Evolutionary conservation across 2,329 filamentous ascomycete species (phyloP), one percentile per base, ranked within the genome.

Genomic region (Amphichorda felina): DNA sequence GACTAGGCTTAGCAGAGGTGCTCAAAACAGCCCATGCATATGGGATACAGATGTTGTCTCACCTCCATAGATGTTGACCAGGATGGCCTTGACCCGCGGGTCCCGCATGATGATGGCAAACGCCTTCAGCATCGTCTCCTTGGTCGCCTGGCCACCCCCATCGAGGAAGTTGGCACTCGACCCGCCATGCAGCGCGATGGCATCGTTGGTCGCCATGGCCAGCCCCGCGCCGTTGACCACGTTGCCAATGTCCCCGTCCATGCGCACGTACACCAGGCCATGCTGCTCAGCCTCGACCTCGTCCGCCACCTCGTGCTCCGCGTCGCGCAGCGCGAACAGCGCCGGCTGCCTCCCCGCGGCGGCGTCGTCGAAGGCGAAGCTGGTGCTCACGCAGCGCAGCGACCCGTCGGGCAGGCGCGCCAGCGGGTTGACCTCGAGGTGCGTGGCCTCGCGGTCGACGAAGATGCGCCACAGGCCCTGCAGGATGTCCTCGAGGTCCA

Each of bases 201-300:
- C 81, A 53, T 94, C 87, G 40, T 88, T 77, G 0, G 86, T 94
- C 53, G 91, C 91, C 82, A 94, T 91, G 1, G 86, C 86, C 2
- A 94, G 70, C 1, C 87, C 87, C 0, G 88, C 87, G 30, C 87
- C 86, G 50, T 94, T 94, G 43, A 94, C 85, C 43, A 93, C 64
- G 1, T 82, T 94, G 26, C 85, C 87, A 36, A 94, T 79, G 41
- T 76, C 76, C 3, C 68, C 64, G 2, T 55, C 45, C 38, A 69
- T 57, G 47, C 73, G 79, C 43, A 93, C 70, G 53, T 88, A 93
- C 1, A 91, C 82, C 45, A 94, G 86, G 4, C 84, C 84, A 39
- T 78, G 64, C 39, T 70, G 66, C 14, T 63, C 56, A 2, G 68
- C 61, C 25, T 59, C 54, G 0, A 54, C 41, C 34, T 59, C 61